Percentiles rank a stretch among this genome's conserved stretches.
These are phyloP conservation scores for Podaxis sp. DNA, from an alignment of 768 basidiomycete genomes.

Conservation along the genomic window DNA sequence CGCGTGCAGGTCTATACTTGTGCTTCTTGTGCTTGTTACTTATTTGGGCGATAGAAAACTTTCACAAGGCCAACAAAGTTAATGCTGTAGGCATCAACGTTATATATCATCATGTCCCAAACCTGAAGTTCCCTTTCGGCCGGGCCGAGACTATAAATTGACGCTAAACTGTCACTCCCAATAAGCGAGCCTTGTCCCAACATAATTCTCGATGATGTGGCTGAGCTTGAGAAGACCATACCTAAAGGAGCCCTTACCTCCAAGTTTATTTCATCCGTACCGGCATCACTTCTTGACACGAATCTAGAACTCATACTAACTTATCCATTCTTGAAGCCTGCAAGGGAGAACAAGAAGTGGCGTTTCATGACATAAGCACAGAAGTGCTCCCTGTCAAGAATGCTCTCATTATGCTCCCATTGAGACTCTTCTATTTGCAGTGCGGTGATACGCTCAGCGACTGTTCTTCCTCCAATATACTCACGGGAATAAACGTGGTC, in stretches of 20 bases:
- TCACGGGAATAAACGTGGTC: conserved; percentile 5
- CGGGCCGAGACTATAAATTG: conserved; percentile 6
- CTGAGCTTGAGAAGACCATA: conserved; percentile 9
- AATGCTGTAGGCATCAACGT: not conserved
- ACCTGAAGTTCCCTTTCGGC: not conserved
- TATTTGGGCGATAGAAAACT: not conserved
- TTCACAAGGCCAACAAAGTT: not conserved
- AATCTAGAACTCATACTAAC: conserved; percentile 1
- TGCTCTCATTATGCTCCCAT: not conserved
- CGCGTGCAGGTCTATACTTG: not conserved
- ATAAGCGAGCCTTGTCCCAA: conserved; percentile 3
- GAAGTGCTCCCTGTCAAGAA: not conserved
- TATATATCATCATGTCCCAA: conserved; percentile 1
- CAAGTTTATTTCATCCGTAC: conserved; percentile 1
- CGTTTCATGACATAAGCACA: conserved; percentile 4
- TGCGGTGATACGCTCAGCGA: conserved; percentile 17
- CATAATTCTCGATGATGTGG: conserved; percentile 8
- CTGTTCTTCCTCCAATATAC: conserved; percentile 10
- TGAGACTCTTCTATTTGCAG: conserved; percentile 6
- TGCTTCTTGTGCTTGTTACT: not conserved
- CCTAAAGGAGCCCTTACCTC: conserved; percentile 5
- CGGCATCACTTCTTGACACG: conserved; percentile 6
- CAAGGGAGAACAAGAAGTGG: not conserved
- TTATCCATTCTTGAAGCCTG: not conserved
- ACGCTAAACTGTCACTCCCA: not conserved